Evolutionary conservation across 495 filamentous ascomycete genomes (phyloP).

Genomic region (Parmelia sp.): DNA sequence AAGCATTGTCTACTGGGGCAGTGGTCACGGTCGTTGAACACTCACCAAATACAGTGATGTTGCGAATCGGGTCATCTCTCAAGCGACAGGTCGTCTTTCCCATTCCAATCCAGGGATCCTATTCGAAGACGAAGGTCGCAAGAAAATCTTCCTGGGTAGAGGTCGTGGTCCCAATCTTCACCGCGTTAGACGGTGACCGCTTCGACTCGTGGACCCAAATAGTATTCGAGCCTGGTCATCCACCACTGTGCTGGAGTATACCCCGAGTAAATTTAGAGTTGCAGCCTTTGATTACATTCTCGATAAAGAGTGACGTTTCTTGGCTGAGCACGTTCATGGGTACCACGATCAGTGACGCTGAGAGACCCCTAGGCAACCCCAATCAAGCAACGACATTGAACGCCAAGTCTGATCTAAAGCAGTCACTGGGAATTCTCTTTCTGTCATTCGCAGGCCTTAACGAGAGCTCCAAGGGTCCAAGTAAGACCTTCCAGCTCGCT

Average conservation of each 20-base stretch:
- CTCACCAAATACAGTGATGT: conserved; percentile 27
- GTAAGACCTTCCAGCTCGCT: conserved; percentile 12
- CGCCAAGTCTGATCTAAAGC: conserved; percentile 42
- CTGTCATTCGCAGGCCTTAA: conserved; percentile 39
- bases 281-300: conserved; percentile 37
- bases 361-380: conserved; percentile 32
- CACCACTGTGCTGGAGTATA: conserved; percentile 32
- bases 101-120: conserved; percentile 33
- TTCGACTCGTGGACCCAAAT: conserved; percentile 35
- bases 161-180: conserved; percentile 35
- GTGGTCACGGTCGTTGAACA: conserved; percentile 27
- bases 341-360: conserved; percentile 34
- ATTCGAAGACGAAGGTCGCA: conserved; percentile 37
- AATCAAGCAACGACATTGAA: conserved; percentile 14
- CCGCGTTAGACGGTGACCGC: conserved; percentile 15
- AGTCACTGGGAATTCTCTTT: conserved; percentile 43
- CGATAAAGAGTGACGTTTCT: conserved; percentile 32
- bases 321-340: conserved; percentile 27
- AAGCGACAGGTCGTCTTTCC: conserved; percentile 36
- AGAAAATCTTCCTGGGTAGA: conserved; percentile 44
- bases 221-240: conserved; percentile 12
- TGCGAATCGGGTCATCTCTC: conserved; percentile 24
- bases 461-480: conserved; percentile 13
- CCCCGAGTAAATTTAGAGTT: conserved; percentile 39
- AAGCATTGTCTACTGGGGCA: conserved; percentile 13